These are phyloP conservation scores for Toxicodendron radicans DNA, from an alignment of 345 rosid genomes.

Conservation along the genomic window DNA sequence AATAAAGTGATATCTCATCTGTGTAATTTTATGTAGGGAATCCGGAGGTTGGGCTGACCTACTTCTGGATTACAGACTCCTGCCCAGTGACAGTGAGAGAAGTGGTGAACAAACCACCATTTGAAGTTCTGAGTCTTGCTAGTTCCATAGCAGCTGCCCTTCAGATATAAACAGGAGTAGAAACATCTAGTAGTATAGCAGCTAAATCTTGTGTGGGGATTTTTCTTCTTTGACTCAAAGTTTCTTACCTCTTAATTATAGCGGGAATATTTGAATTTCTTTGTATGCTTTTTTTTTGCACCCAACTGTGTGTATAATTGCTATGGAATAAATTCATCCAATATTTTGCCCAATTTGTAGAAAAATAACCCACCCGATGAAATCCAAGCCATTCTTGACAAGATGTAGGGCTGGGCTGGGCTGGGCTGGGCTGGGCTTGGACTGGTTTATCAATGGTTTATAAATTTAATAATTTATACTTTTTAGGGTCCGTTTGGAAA, in stretches of 20 bases:
- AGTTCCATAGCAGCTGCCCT: constrained; percentile 83
- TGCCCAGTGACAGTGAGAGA: constrained; percentile 77
- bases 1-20: not conserved
- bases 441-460: not conserved
- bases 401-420: not conserved
- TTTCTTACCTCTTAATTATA: no score
- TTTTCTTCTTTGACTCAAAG: no score
- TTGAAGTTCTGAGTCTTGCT: constrained; percentile 91
- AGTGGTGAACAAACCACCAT: constrained; percentile 70
- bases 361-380: not conserved
- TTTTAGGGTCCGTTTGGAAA: no score
- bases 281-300: not conserved
- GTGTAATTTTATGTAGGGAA: constrained; percentile 42
- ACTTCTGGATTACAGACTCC: constrained; percentile 98
- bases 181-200: not conserved
- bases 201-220: not conserved
- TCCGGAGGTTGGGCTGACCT: constrained; percentile 64
- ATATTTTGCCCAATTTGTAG: not conserved
- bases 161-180: constrained; percentile 44
- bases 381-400: not conserved
- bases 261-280: not conserved
- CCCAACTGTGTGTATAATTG: not conserved
- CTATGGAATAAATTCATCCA: not conserved
- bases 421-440: no score
- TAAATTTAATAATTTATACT: no score